Evolutionary conservation across 2,329 filamentous ascomycete genomes (phyloP).

Genomic region (Beauveria caledonica): DNA sequence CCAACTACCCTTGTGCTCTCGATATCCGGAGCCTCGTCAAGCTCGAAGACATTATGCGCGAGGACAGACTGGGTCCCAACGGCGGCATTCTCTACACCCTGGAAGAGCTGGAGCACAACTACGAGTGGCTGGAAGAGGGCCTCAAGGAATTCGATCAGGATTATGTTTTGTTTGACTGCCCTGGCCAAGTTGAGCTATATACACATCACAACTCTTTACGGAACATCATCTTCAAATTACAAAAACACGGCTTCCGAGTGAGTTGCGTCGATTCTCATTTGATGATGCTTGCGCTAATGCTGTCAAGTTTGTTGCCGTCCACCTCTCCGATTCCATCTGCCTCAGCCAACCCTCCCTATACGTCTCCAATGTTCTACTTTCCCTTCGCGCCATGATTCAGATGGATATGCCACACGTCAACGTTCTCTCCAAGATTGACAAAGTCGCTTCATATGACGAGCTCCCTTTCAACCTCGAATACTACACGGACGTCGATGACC

Average conservation of each 20-base stretch:
- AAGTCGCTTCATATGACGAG: slow-evolving; percentile 73
- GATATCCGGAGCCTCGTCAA: slow-evolving; percentile 86
- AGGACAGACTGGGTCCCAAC: slow-evolving; percentile 85
- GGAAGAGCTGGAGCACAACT: slow-evolving; percentile 89
- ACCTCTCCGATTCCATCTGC: slow-evolving; percentile 90
- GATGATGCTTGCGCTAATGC: slow-evolving; percentile 20
- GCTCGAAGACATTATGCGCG: slow-evolving; percentile 89
- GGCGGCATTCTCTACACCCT: slow-evolving; percentile 88
- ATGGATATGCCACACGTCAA: slow-evolving; percentile 96
- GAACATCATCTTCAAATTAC: slow-evolving; percentile 83
- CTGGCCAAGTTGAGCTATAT: slow-evolving; percentile 93
- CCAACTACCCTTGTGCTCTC: slow-evolving; percentile 78
- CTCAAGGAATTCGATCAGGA: slow-evolving; percentile 77
- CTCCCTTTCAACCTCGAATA: slow-evolving; percentile 93
- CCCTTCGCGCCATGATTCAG: slow-evolving; percentile 92
- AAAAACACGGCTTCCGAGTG: slow-evolving; percentile 89
- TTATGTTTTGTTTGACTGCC: slow-evolving; percentile 92
- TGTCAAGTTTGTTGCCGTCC: slow-evolving; percentile 75
- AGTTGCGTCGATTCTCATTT: background rate
- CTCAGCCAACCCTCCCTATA: slow-evolving; percentile 90
- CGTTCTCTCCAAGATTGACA: slow-evolving; percentile 96
- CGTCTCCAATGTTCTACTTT: slow-evolving; percentile 86
- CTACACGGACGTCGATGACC: slow-evolving; percentile 94
- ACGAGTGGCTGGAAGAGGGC: slow-evolving; percentile 82
- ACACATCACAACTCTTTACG: slow-evolving; percentile 89